Base-by-base conservation (phyloP, 1,284 basidiomycete species). In the Nidula niveotomentosa region DNA sequence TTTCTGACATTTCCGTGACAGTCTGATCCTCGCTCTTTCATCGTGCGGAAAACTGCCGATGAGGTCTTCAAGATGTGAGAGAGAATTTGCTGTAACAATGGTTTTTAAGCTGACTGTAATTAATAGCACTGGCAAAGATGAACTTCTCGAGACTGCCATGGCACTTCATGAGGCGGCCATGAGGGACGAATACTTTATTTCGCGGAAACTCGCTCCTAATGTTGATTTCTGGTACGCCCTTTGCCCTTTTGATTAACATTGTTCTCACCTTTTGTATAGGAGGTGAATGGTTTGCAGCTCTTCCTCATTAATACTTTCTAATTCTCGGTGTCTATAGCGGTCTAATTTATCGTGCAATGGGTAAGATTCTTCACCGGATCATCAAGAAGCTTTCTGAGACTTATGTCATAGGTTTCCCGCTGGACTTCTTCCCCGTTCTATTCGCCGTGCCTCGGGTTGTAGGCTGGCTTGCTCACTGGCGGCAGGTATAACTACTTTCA, bases 401-500 rank as follows among this genome's bases (percentile, higher is more conserved):
- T 41, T 41, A 15, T 15, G 39, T 59, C 23, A 36, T 62, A 90
- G 91, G 91, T 46, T 94, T 94, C 78, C 92, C 93, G 2, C 78
- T 90, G 60, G 93, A 94, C 72, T 94, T 91, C 70, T 95, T 93
- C 84, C 91, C 93, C 0, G 92, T 95, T 36, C 72, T 95, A 43
- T 95, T 95, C 65, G 93, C 88, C 15, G 91, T 95, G 2, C 93
- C 93, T 2, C 84, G 93, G 15, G 91, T 94, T 3, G 92, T 92
- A 18, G 93, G 93, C 8, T 94, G 92, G 93, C 76, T 94, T 8
- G 92, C 93, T 0, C 91, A 93, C 69, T 93, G 91, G 90, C 77
- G 90, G 56, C 88, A 90, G 78, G 87, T 84, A 53, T 3, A 10
- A 13, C 37, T 35, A 15, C 52, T 37, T 48, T 10, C 13, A 13